phyloP scores from a whole-genome alignment of 1,139 yeast genomes.

The Suhomyces maxii region DNA sequence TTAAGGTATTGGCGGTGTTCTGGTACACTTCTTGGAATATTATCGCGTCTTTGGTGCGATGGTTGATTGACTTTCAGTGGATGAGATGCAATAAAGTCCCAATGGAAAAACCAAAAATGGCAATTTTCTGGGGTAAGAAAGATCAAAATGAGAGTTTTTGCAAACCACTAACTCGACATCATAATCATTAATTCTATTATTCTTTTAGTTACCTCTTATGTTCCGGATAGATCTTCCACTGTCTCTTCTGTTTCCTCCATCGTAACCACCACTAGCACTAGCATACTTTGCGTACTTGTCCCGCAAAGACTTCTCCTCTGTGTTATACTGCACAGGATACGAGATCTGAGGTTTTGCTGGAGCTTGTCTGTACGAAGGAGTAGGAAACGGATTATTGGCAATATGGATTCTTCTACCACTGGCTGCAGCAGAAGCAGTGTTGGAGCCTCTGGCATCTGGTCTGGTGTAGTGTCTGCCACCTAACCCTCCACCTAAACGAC shows the following conservation, averaged over 20 bases:
- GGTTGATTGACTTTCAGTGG: no score
- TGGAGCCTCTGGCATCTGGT: constrained; percentile 40
- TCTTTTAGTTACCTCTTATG: constrained; percentile 17
- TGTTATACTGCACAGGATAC: background rate
- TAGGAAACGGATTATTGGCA: constrained; percentile 14
- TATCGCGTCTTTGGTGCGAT: no score
- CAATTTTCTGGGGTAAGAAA: no score
- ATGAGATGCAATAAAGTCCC: no score
- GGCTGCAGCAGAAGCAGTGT: constrained; percentile 58
- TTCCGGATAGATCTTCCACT: constrained; percentile 25
- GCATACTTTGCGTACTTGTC: constrained; percentile 37
- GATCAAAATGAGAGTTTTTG: no score
- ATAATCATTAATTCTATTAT: background rate
- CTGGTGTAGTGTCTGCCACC: constrained; percentile 56
- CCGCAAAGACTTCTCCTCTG: constrained; percentile 21
- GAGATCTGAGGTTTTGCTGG: constrained; percentile 1
- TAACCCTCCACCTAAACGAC: constrained; percentile 66
- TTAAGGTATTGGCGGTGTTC: no score
- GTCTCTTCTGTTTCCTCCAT: constrained; percentile 3
- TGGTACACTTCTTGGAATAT: no score
- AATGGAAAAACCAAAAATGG: no score
- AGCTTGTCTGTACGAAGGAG: constrained; percentile 2
- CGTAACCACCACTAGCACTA: constrained; percentile 12
- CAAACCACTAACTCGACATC: no score
- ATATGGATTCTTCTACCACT: constrained; percentile 32